A percentile compares a stretch with the other conserved stretches of the same genome.
Evolutionary conservation across 257 asterid genomes (phyloP).

Genomic region (Ajuga chamaepitys): DNA sequence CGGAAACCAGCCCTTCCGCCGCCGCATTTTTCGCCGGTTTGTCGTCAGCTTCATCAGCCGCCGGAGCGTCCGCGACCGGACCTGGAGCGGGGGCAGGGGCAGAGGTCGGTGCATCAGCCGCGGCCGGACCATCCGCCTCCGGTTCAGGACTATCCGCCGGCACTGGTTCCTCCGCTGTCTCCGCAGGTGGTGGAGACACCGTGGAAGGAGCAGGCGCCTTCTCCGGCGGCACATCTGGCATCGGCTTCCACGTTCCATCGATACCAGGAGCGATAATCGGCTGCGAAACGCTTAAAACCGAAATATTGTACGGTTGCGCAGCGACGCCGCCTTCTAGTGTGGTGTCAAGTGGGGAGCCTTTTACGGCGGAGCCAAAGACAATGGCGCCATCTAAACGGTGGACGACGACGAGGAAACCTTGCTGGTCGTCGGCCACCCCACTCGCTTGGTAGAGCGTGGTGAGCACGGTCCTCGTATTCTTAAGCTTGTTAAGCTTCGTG

Average conservation of each 20-base stretch:
- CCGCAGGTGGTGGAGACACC: constrained; percentile 1
- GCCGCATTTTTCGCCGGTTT: not conserved
- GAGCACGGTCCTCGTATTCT: constrained; percentile 21
- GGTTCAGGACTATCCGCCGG: not conserved
- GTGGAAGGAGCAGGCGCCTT: constrained; percentile 8
- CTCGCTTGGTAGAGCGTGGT: constrained; percentile 57
- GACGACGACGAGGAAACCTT: constrained; percentile 52
- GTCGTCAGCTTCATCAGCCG: constrained; percentile 3
- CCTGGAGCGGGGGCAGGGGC: constrained; percentile 9
- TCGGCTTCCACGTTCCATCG: constrained; percentile 22
- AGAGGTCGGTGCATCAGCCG: constrained; percentile 16
- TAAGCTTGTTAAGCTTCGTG: constrained; percentile 40
- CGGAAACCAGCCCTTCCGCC: constrained; percentile 6
- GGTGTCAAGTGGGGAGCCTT: constrained; percentile 27
- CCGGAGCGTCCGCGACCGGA: constrained; percentile 16
- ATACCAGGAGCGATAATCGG: constrained; percentile 50
- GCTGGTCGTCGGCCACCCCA: constrained; percentile 34
- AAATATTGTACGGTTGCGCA: constrained; percentile 48
- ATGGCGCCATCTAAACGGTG: constrained; percentile 30
- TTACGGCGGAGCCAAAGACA: constrained; percentile 55
- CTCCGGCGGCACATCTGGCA: constrained; percentile 24
- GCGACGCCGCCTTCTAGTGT: constrained; percentile 27
- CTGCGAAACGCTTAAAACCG: constrained; percentile 46
- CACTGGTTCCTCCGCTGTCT: constrained; percentile 20
- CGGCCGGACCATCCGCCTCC: not conserved